Conservation (phyloP, 805 yeast genomes). For the Metschnikowia similis region DNA sequence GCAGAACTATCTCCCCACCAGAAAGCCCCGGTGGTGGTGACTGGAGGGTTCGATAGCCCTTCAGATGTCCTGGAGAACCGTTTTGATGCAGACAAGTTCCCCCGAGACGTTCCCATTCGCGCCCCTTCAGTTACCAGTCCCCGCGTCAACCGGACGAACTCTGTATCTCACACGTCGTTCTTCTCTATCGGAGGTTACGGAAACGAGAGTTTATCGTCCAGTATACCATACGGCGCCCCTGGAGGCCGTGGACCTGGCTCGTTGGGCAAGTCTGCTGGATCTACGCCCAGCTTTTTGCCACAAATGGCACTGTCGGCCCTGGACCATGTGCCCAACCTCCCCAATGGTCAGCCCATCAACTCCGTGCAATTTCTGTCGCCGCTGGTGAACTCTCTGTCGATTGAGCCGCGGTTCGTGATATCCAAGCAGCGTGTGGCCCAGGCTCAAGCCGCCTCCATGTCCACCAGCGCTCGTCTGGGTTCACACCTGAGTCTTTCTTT, state of each 20-base stretch:
- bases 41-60: slow-evolving; percentile 16
- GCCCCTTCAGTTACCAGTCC: slow-evolving; percentile 29
- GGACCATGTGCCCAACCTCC: slow-evolving; percentile 44
- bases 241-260: slow-evolving; percentile 43
- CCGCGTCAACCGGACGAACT: slow-evolving; percentile 38
- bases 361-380: slow-evolving; percentile 73
- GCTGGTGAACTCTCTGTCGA: slow-evolving; percentile 49
- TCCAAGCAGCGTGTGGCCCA: slow-evolving; percentile 69
- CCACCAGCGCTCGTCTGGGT: slow-evolving; percentile 31
- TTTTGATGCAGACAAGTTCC: slow-evolving; percentile 5
- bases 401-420: slow-evolving; percentile 84
- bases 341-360: slow-evolving; percentile 54
- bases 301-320: slow-evolving; percentile 14
- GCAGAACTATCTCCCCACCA: slow-evolving; percentile 6
- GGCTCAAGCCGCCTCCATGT: slow-evolving; percentile 34
- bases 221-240: slow-evolving; percentile 70
- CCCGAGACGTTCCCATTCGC: slow-evolving; percentile 14
- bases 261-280: slow-evolving; percentile 9
- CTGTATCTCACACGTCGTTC: slow-evolving; percentile 38
- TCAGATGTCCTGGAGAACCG: slow-evolving; percentile 5
- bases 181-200: slow-evolving; percentile 30
- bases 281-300: slow-evolving; percentile 3
- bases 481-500: slow-evolving; percentile 48
- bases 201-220: slow-evolving; percentile 46
- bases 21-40: slow-evolving; percentile 17